phyloP scores from a whole-genome alignment of 2,329 filamentous ascomycete genomes.

The Penicillium oxalicum region DNA sequence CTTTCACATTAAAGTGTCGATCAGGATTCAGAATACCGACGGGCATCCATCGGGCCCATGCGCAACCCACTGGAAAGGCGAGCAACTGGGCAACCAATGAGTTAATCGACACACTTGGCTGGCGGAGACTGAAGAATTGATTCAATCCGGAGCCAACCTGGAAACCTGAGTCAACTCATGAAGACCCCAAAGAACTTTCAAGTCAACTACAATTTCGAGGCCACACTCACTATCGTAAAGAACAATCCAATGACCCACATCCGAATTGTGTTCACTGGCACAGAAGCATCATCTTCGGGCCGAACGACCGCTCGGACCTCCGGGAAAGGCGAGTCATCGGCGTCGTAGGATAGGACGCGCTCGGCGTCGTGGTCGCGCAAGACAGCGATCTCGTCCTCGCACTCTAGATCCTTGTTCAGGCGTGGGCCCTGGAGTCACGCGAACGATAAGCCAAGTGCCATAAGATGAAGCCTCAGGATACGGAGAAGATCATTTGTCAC shows the following conservation, averaged over 20 bases:
- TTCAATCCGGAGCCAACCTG: constrained; percentile 35
- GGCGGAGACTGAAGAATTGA: constrained; percentile 36
- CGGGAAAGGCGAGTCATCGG: constrained; percentile 34
- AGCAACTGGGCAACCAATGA: constrained; percentile 39
- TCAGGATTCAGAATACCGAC: constrained; percentile 41
- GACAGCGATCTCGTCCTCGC: constrained; percentile 16
- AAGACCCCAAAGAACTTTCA: background rate
- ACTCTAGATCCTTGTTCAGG: no score
- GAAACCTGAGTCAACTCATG: background rate
- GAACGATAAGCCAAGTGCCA: no score
- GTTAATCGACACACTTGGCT: constrained; percentile 37
- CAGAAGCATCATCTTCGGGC: constrained; percentile 26
- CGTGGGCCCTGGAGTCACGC: no score
- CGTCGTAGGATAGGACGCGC: constrained; percentile 31
- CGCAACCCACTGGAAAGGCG: constrained; percentile 41
- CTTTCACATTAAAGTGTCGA: constrained; percentile 36
- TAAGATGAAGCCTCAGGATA: no score
- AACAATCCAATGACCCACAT: constrained; percentile 37
- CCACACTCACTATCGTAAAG: constrained; percentile 31
- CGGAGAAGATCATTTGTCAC: no score
- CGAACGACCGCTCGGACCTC: constrained; percentile 35
- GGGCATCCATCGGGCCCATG: constrained; percentile 35
- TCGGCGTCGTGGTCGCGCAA: constrained; percentile 30
- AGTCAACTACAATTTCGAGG: background rate
- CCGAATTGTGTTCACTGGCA: constrained; percentile 31